Evolutionary conservation across 1,284 basidiomycete genomes (phyloP), one percentile per base, ranked within the genome.

Genomic region (Peniophora sp.): DNA sequence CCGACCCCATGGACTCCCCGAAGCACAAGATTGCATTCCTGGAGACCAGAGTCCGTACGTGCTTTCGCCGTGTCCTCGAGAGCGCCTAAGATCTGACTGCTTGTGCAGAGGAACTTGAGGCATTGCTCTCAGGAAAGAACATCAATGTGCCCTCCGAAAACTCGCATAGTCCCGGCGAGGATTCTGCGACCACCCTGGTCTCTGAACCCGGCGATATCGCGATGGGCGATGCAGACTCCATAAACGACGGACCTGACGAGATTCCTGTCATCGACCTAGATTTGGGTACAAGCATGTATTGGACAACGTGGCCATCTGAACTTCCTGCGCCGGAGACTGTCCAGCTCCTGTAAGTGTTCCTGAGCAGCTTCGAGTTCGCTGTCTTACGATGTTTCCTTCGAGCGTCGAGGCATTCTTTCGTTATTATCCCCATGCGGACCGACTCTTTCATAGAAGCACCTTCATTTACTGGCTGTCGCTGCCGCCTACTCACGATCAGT

Each of bases 331-430:
- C 78, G 6, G 8, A 75, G 78, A n/a, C 65, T 84, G 41, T 67
- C 87, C 6, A 73, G 77, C 44, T 81, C 86, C 59, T 63, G 87
- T 85, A 84, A 55, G 61, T 79, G 64, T 16, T 2, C 43, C 47
- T 50, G 36, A 53, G 39, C 47, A 23, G 43, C 20, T 25, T 16
- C 22, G 23, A 49, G 46, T 45, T 8, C 19, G 24, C 16, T 32
- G 17, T 19, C 19, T 12, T 46, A 16, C 34, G 46, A 50, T 56
- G 9, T 27, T 47, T 48, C 23, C 3, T 39, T 27, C 25, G 56
- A 88, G 85, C 41, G 78, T 85, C 39, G 83, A 86, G 36, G 73
- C 80, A 0, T 89, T 87, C 63, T 89, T 90, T 61, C 68, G 74
- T 3, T 87, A 79, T 57, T 83, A 87, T 55, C 83, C 83, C 5